Conservation (phyloP, 2,329 filamentous ascomycete genomes). For the Neonectria magnoliae region DNA sequence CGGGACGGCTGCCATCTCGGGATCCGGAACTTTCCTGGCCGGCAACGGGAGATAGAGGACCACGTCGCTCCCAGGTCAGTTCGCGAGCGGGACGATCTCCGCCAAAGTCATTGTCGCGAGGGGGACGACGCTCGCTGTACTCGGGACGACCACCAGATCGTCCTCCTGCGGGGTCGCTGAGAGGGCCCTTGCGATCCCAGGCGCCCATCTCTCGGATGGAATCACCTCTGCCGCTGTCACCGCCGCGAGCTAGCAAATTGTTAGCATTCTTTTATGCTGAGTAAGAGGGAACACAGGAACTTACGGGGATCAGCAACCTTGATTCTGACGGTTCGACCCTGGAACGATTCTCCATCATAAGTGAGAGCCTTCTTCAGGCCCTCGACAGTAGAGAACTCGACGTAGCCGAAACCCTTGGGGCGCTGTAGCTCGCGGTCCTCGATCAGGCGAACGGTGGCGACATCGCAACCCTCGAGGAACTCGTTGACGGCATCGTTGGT, state of each 20-base stretch:
- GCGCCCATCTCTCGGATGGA: constrained; percentile 81
- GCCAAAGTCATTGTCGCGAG: constrained; percentile 68
- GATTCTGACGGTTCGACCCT: constrained; percentile 89
- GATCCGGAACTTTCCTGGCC: constrained; percentile 61
- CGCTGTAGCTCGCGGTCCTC: constrained; percentile 94
- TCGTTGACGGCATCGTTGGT: constrained; percentile 83
- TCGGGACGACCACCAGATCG: constrained; percentile 60
- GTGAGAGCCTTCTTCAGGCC: constrained; percentile 91
- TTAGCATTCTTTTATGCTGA: constrained; percentile 46
- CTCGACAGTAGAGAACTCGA: constrained; percentile 88
- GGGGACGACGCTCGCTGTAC: constrained; percentile 70
- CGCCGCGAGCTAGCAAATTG: constrained; percentile 77
- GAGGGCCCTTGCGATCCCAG: constrained; percentile 93
- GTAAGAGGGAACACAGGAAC: constrained; percentile 46
- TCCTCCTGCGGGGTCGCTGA: constrained; percentile 75
- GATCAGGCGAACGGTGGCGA: constrained; percentile 93
- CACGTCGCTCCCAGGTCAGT: constrained; percentile 93
- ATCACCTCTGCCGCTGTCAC: constrained; percentile 67
- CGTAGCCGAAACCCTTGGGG: constrained; percentile 98
- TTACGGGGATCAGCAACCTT: constrained; percentile 98
- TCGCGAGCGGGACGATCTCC: constrained; percentile 74
- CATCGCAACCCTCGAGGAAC: constrained; percentile 85
- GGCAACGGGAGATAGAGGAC: constrained; percentile 80
- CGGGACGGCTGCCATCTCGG: constrained; percentile 65
- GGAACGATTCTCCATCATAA: constrained; percentile 83